Evolutionary conservation across 208 protist genomes (phyloP).

Genomic region (Leishmania tarentolae): DNA sequence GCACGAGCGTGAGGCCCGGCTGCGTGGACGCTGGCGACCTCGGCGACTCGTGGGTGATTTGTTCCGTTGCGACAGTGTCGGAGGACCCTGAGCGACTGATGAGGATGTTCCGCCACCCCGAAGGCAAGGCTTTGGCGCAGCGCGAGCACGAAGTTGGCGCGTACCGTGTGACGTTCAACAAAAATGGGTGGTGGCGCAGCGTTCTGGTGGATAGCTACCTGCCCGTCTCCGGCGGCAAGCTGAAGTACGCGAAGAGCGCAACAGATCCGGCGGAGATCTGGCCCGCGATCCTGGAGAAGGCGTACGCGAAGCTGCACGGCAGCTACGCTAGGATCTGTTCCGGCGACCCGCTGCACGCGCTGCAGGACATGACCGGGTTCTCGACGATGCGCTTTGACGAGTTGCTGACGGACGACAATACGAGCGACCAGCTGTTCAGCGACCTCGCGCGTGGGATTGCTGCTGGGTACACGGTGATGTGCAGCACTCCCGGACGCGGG

Average conservation of each 20-base stretch:
- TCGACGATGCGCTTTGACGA: constrained; percentile 72
- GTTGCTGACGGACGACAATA: constrained; percentile 27
- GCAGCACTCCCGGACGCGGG: constrained; percentile 70
- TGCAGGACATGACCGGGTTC: constrained; percentile 83
- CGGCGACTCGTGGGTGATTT: constrained; percentile 79
- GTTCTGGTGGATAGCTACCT: constrained; percentile 89
- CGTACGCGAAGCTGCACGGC: constrained; percentile 89
- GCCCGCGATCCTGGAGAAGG: constrained; percentile 86
- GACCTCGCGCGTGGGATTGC: constrained; percentile 42
- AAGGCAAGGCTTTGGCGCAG: constrained; percentile 44
- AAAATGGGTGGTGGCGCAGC: constrained; percentile 80
- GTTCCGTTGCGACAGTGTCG: constrained; percentile 55
- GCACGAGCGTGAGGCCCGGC: constrained; percentile 38
- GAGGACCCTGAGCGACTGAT: constrained; percentile 50
- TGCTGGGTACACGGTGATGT: constrained; percentile 67
- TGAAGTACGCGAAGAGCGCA: constrained; percentile 61
- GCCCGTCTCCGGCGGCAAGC: constrained; percentile 51
- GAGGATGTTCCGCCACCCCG: constrained; percentile 72
- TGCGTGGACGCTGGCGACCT: constrained; percentile 62
- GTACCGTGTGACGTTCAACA: constrained; percentile 83
- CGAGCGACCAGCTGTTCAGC: constrained; percentile 47
- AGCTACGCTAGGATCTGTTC: constrained; percentile 77
- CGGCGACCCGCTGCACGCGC: constrained; percentile 82
- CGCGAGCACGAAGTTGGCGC: constrained; percentile 71
- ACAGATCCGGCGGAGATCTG: constrained; percentile 78